phyloP scores from a whole-genome alignment of 108 stramenopile species.

The Nitzschia sp. region DNA sequence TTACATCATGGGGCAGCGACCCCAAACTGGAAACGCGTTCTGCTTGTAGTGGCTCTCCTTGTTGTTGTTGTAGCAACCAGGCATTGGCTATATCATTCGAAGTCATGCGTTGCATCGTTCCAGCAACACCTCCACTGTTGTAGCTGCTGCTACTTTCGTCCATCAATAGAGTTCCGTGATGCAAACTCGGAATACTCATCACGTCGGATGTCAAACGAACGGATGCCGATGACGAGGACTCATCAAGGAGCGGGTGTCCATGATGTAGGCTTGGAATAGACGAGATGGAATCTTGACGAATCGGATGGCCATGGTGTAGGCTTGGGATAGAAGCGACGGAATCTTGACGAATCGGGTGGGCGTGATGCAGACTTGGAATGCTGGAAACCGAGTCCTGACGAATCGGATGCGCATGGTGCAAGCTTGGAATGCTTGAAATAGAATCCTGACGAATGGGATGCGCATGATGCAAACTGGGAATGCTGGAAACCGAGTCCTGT shows the following conservation, averaged over 20 bases:
- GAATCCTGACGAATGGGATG: slow-evolving; percentile 37
- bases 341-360: slow-evolving; percentile 26
- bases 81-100: slow-evolving; percentile 1
- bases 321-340: slow-evolving; percentile 36
- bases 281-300: slow-evolving; percentile 26
- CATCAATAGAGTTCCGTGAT: slow-evolving; percentile 14
- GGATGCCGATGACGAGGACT: slow-evolving; percentile 5
- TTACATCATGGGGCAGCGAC: neutral
- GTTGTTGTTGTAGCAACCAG: slow-evolving; percentile 2
- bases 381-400: slow-evolving; percentile 18
- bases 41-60: too few species aligned
- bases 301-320: slow-evolving; percentile 20
- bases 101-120: neutral
- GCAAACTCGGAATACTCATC: slow-evolving; percentile 19
- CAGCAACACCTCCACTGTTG: neutral
- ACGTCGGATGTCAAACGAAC: neutral
- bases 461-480: slow-evolving; percentile 40
- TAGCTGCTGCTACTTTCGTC: neutral
- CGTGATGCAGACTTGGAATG: slow-evolving; percentile 43
- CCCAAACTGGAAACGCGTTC: neutral
- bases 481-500: slow-evolving; percentile 30
- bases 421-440: slow-evolving; percentile 22
- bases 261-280: slow-evolving; percentile 38
- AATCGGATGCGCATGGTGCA: slow-evolving; percentile 30
- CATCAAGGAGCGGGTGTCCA: slow-evolving; percentile 26